Conservation (phyloP, 2,329 filamentous ascomycete genomes). For the Berkeleyomyces basicola region DNA sequence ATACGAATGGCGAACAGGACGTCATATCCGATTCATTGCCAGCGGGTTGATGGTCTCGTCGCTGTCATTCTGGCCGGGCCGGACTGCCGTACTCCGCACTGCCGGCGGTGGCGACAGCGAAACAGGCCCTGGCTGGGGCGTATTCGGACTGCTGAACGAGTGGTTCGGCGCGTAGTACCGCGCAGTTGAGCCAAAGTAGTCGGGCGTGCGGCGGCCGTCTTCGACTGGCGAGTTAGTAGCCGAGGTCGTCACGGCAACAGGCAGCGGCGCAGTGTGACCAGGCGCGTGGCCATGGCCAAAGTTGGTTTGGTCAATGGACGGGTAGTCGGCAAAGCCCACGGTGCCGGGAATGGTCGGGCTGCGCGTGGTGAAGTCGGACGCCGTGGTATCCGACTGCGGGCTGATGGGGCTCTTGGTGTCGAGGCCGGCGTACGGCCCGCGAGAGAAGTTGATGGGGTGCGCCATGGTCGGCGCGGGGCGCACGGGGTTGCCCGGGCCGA, state of each 20-base stretch:
- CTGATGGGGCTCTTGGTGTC: constrained; percentile 4
- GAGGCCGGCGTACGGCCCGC: background rate
- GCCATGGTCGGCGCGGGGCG: constrained; percentile 7
- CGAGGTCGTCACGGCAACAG: background rate
- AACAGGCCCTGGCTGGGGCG: constrained; percentile 22
- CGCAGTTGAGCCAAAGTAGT: constrained; percentile 39
- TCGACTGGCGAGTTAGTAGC: constrained; percentile 1
- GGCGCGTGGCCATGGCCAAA: background rate
- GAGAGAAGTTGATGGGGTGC: background rate
- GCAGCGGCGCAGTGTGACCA: background rate
- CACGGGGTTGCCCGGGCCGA: constrained; percentile 16
- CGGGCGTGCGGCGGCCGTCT: constrained; percentile 31
- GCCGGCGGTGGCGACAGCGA: constrained; percentile 1
- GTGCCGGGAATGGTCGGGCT: background rate
- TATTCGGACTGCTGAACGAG: constrained; percentile 40
- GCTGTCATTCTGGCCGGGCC: constrained; percentile 16
- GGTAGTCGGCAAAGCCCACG: background rate
- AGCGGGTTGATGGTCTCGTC: constrained; percentile 33
- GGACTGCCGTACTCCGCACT: constrained; percentile 15
- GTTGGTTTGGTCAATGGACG: constrained; percentile 11
- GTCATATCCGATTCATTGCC: constrained; percentile 35
- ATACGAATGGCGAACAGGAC: background rate
- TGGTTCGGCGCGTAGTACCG: constrained; percentile 37
- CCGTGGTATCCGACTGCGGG: background rate
- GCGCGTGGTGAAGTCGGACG: background rate